Percentiles rank a stretch among this genome's conserved stretches.
Conservation (phyloP, 208 protist genomes). For the Trypanosoma cruzi region DNA sequence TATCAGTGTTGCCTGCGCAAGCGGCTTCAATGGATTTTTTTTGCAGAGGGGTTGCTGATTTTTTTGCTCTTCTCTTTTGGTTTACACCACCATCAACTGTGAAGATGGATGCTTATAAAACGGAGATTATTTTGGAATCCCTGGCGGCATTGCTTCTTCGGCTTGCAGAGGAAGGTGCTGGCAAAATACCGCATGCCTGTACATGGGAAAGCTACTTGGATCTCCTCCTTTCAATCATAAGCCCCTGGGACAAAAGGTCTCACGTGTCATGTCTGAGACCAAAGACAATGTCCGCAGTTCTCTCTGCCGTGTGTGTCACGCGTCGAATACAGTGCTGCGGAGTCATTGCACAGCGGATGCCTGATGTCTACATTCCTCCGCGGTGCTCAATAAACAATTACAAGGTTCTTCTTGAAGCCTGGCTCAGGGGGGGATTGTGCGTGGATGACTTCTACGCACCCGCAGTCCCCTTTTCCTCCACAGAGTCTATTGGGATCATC, state of each 20-base stretch:
- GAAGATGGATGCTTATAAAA: background rate
- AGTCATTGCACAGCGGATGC: conserved; percentile 18
- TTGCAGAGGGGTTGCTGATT: conserved; percentile 7
- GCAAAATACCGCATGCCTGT: background rate
- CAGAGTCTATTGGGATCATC: conserved; percentile 17
- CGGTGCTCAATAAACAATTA: background rate
- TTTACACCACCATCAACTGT: conserved; percentile 1
- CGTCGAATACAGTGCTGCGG: conserved; percentile 19
- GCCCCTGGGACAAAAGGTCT: background rate
- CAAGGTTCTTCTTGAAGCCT: conserved; percentile 20
- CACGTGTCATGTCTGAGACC: background rate
- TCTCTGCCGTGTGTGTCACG: conserved; percentile 16
- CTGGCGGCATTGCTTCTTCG: conserved; percentile 8
- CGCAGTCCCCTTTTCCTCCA: background rate
- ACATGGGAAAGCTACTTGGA: conserved; percentile 23
- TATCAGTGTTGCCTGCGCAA: background rate
- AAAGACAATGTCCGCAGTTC: conserved; percentile 8
- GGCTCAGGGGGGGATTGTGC: background rate
- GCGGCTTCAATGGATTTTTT: conserved; percentile 4
- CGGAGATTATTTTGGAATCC: conserved; percentile 3
- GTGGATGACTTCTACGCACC: conserved; percentile 15
- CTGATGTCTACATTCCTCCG: background rate
- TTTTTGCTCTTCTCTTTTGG: conserved; percentile 14
- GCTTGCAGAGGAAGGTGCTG: background rate
- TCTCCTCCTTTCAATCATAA: conserved; percentile 5